Evolutionary conservation across 768 basidiomycete genomes (phyloP), one percentile per base, ranked within the genome.

Genomic region (Naganishia friedmannii): DNA sequence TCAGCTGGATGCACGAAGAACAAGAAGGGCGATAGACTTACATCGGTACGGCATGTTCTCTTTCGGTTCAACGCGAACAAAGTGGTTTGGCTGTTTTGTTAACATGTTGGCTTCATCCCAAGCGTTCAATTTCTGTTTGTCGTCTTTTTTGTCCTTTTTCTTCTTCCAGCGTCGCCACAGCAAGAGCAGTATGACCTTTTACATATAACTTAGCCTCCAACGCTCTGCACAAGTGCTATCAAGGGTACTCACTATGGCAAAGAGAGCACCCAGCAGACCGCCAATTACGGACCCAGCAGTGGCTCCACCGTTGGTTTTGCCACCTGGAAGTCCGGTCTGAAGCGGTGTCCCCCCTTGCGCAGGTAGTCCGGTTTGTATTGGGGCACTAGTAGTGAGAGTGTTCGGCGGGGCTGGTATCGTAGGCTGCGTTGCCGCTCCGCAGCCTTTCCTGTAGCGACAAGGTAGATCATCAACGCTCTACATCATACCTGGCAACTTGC

Each of bases 91-190:
- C 34, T 60, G 68, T 10, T 69, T 53, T 6, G 56, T 32, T 31
- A 69, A 63, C 19, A 51, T 46, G 46, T 69, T 69, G 19, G 68
- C 68, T 23, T 69, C 32, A 31, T 69, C 68, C 32, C 53, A 60
- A 2, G 56, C 42, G 29, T 60, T 48, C 29, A 69, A 26, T 29
- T 60, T 37, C 28, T 56, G 45, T 46, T 58, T 53, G 23, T 69
- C 48, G 26, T 63, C 60, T 26, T 69, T 53, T 21, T 58, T 53
- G 1, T 32, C 31, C 28, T 58, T 45, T 23, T 63, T 66, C 26
- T 28, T 51, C 57, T 39, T 58, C 68, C 68, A 69, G 15, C 26
- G 37, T 23, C 57, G 42, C 34, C 39, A 69, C 9, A 69, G 29
- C 26, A 51, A 21, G 37, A 69, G 45, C 10, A 69, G 10, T 9